A percentile compares a stretch with the other conserved stretches of the same genome.
Evolutionary conservation across 495 filamentous ascomycete genomes (phyloP).

Genomic region (Lophiotrema nucula): DNA sequence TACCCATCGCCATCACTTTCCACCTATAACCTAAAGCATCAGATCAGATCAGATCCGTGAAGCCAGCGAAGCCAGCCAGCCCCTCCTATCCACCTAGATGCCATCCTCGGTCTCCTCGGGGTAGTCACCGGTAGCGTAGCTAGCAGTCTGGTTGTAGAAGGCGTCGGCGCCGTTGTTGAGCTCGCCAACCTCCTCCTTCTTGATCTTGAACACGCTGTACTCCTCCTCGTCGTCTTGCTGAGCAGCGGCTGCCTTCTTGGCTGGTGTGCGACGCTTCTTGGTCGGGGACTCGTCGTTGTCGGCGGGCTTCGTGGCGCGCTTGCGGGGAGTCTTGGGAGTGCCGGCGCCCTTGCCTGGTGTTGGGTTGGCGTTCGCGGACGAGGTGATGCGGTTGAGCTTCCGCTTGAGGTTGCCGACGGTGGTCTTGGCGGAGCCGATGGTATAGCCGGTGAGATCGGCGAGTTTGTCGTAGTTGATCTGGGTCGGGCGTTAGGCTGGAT

Average conservation of each 20-base stretch:
- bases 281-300: constrained; percentile 9
- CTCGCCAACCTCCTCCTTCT: constrained; percentile 10
- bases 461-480: constrained; percentile 34
- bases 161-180: background rate
- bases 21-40: no score
- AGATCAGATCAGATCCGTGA: background rate
- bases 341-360: background rate
- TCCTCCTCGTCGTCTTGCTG: constrained; percentile 17
- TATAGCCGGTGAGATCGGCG: constrained; percentile 23
- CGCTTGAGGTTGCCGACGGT: constrained; percentile 31
- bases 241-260: constrained; percentile 5
- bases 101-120: background rate
- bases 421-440: constrained; percentile 8
- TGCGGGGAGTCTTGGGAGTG: background rate
- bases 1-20: no score
- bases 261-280: background rate
- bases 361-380: background rate
- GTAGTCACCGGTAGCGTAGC: no score
- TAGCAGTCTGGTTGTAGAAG: constrained; percentile 3
- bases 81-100: background rate
- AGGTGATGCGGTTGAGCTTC: constrained; percentile 18
- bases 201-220: constrained; percentile 13
- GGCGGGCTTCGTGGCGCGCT: constrained; percentile 4
- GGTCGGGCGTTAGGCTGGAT: constrained; percentile 4
- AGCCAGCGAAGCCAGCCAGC: background rate